Conservation (phyloP, 495 filamentous ascomycete species). For the Xylaria bambusicola region DNA sequence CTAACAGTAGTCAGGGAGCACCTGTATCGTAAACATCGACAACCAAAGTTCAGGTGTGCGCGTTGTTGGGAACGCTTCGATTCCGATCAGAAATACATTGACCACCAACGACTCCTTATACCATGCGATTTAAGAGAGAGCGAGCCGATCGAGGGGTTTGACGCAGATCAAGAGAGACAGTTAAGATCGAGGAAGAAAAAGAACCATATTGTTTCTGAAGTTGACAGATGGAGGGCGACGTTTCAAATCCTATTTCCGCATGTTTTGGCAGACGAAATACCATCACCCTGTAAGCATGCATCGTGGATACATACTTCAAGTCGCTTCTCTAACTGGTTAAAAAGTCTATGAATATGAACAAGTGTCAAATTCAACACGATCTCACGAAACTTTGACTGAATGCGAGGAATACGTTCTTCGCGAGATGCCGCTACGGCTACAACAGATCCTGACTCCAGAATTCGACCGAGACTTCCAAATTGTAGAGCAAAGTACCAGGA, state of each 20-base stretch:
- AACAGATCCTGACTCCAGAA: conserved; percentile 3
- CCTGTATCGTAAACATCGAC: conserved; percentile 17
- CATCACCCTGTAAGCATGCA: conserved; percentile 14
- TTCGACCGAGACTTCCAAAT: conserved; percentile 19
- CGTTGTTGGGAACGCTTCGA: conserved; percentile 17
- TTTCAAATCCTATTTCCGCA: conserved; percentile 20
- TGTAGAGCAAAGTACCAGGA: conserved; percentile 10
- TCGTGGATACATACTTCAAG: not conserved
- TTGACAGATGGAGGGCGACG: conserved; percentile 12
- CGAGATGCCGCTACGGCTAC: conserved; percentile 14
- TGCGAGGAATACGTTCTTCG: conserved; percentile 18
- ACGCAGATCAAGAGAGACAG: conserved; percentile 11
- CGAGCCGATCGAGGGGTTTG: conserved; percentile 8
- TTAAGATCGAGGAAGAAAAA: conserved; percentile 11
- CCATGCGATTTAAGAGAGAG: conserved; percentile 12
- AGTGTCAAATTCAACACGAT: not conserved
- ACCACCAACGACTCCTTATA: conserved; percentile 5
- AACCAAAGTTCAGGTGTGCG: conserved; percentile 12
- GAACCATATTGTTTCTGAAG: conserved; percentile 2
- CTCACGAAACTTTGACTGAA: conserved; percentile 6
- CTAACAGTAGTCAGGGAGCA: conserved; percentile 4
- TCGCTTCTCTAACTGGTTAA: not conserved
- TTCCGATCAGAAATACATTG: conserved; percentile 9
- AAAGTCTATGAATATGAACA: conserved; percentile 7
- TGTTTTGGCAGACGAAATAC: conserved; percentile 11